Evolutionary conservation across 1,139 yeast genomes (phyloP).

Genomic region (Kodamaea sp.): DNA sequence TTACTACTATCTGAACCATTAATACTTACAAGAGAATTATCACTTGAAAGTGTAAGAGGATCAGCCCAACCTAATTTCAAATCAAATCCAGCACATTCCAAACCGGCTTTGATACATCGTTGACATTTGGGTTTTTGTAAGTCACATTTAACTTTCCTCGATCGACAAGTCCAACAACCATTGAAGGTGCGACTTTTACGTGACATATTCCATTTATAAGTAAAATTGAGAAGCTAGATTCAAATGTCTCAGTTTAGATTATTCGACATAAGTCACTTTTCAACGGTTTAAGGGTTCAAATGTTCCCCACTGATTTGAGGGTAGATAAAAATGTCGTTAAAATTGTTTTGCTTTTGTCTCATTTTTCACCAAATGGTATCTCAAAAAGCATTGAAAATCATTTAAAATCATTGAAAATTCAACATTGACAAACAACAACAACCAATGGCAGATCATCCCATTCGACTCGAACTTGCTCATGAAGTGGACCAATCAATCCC

Average conservation of each 20-base stretch:
- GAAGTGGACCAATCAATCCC: constrained; percentile 54
- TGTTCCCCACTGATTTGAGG: no score
- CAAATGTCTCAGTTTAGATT: no score
- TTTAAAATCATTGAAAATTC: not conserved
- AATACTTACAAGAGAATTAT: constrained; percentile 20
- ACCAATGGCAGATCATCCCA: constrained; percentile 13
- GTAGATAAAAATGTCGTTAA: no score
- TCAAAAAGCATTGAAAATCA: no score
- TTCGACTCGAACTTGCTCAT: constrained; percentile 14
- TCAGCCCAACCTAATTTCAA: constrained; percentile 42
- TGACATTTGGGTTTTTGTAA: constrained; percentile 38
- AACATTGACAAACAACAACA: not conserved
- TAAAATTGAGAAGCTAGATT: no score
- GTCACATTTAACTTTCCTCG: constrained; percentile 51
- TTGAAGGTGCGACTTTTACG: constrained; percentile 40
- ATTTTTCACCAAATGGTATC: no score
- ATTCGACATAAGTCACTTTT: no score
- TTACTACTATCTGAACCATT: constrained; percentile 17
- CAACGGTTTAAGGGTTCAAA: no score
- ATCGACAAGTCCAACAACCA: constrained; percentile 54
- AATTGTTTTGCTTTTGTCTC: no score
- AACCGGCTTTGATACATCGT: constrained; percentile 40
- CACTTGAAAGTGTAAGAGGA: constrained; percentile 25
- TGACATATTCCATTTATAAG: constrained; percentile 15
- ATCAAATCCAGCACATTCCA: constrained; percentile 40